Conservation (phyloP, 306 rosid species). For the Morella rubra region DNA sequence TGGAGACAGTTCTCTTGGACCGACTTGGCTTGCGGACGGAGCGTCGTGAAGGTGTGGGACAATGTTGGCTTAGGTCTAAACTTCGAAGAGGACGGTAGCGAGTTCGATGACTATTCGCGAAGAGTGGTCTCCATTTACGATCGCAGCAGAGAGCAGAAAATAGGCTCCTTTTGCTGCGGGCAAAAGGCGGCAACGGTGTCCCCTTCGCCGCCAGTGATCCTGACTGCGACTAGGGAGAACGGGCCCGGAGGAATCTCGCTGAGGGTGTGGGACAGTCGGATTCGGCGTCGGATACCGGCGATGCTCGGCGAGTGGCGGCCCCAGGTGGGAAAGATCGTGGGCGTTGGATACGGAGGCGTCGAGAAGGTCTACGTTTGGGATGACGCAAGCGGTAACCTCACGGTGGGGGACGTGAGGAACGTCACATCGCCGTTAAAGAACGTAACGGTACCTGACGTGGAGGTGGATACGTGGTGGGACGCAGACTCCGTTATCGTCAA, state of each 20-base stretch:
- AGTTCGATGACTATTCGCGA: background rate
- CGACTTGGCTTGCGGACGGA: slow-evolving; percentile 52
- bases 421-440: slow-evolving; percentile 38
- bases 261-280: slow-evolving; percentile 63
- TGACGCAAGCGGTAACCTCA: slow-evolving; percentile 37
- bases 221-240: slow-evolving; percentile 31
- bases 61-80: slow-evolving; percentile 53
- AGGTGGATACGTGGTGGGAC: slow-evolving; percentile 51
- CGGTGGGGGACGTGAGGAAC: slow-evolving; percentile 63
- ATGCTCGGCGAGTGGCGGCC: slow-evolving; percentile 65
- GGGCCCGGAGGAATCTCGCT: slow-evolving; percentile 30
- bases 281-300: slow-evolving; percentile 52
- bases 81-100: slow-evolving; percentile 16
- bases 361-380: slow-evolving; percentile 49
- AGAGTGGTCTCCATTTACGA: slow-evolving; percentile 37
- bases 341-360: slow-evolving; percentile 37
- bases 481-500: slow-evolving; percentile 44
- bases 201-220: slow-evolving; percentile 30
- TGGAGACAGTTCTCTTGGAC: slow-evolving; percentile 55
- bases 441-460: slow-evolving; percentile 38
- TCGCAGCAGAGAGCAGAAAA: slow-evolving; percentile 23
- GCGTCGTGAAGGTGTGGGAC: slow-evolving; percentile 88
- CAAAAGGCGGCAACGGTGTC: slow-evolving; percentile 20
- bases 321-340: slow-evolving; percentile 35
- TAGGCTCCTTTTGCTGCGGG: slow-evolving; percentile 9